Base-by-base conservation (phyloP, 495 filamentous ascomycete genomes). In the Xylaria castorea region DNA sequence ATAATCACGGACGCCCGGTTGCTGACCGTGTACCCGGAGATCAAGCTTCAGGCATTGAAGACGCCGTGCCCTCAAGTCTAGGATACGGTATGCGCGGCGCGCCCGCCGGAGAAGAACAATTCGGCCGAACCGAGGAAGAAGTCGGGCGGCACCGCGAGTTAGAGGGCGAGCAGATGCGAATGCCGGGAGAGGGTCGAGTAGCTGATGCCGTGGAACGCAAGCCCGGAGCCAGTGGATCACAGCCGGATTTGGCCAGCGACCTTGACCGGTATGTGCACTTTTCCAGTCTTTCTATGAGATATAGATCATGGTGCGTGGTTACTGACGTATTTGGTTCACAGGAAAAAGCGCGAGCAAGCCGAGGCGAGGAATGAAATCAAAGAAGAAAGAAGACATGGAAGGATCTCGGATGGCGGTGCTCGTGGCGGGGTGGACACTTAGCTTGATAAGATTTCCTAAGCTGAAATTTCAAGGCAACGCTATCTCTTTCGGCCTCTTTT, bases 121-220 rank as follows among this genome's bases (percentile, higher is more conserved):
- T 60, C 67, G 74, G 79, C n/a, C 70, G 76, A 60, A 64, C 73
- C 53, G 20, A 79, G 78, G 70, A 79, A 83, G 44, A 66, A 30
- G 74, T 75, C 40, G 75, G 73, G 14, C 68, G 77, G 8, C 82
- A 85, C 67, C 73, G 79, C 1, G 87, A 90, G 22, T 86, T 86
- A 12, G 89, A 89, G 6, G 77, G 75, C 44, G 74, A 75, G 0
- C 85, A 90, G 71, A 88, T 91, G 83, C 81, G 84, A 32, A 81
- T 86, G 36, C 80, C 84, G 0, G 79, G 80, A 6, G 89, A 91
- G 69, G 89, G 88, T 4, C 81, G 87, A 30, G 87, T 91, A 48
- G 88, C 87, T 2, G 74, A 80, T 32, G 81, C 82, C 0, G 87
- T 89, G 1, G 71, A 83, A 67, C 75, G 82, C 0, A 83, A 84